These are phyloP conservation scores for Primulina eburnea DNA, from an alignment of 257 asterid species.

Conservation along the genomic window DNA sequence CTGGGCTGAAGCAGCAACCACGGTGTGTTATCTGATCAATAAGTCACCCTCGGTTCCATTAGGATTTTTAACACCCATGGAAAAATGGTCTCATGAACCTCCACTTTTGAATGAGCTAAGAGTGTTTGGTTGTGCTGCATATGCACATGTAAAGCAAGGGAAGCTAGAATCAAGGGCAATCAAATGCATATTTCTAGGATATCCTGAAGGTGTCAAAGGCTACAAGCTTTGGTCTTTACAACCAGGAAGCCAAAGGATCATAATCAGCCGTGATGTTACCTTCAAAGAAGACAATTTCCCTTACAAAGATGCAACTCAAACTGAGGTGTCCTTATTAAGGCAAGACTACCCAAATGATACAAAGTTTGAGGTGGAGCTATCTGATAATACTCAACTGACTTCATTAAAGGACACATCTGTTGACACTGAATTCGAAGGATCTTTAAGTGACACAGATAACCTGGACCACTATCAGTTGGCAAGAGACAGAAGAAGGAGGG, in stretches of 20 bases:
- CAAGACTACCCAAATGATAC: fast-evolving
- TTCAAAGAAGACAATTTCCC: not conserved
- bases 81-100: too few species aligned
- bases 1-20: not conserved
- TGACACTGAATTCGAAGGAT: too few species aligned
- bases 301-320: fast-evolving
- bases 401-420: too few species aligned
- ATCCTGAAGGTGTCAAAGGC: not conserved
- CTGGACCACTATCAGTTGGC: too few species aligned
- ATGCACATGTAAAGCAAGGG: not conserved
- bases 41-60: fast-evolving
- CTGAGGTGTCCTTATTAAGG: too few species aligned
- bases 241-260: not conserved
- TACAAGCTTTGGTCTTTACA: not conserved
- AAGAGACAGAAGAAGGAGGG: too few species aligned
- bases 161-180: too few species aligned
- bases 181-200: not conserved
- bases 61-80: not conserved
- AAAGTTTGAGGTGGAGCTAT: too few species aligned
- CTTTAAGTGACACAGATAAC: too few species aligned
- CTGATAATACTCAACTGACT: too few species aligned
- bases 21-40: not conserved
- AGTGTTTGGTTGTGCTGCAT: not conserved
- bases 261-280: not conserved
- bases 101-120: not conserved